Evolutionary conservation across 202 grass and related monocot species (phyloP), one percentile per base, ranked within the genome.

Genomic region (Zoysia matrella): DNA sequence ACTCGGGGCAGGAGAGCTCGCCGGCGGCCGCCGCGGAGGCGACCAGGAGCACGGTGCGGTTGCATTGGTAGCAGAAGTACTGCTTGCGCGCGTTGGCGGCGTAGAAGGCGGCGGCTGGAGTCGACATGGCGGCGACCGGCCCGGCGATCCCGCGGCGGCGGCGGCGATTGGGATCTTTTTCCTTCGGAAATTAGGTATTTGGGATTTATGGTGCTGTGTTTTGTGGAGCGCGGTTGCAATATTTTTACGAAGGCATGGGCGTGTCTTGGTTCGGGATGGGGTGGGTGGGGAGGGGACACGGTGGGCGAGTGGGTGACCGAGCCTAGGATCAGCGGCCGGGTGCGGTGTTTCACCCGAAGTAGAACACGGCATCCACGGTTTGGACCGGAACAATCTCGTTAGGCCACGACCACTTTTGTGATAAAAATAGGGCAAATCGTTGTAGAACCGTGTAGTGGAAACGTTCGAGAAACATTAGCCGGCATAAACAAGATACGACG

Each of bases 51-150:
- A 96, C 88, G 56, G 92, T 94, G 88, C 85, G 90, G 80, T 93
- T 90, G 88, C 95, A 98, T 80, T 92, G 85, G 84, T 98, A 85
- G 84, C 95, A 98, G 80, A 93, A 98, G 84, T 76, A 98, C 12
- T 91, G 92, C 80, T 98, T 98, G 83, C 84, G 77, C 63, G 90
- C 80, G 47, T 86, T 79, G 47, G 84, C 77, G 58, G 88, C 95
- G 80, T 83, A 91, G 83, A 77, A 86, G 66, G 85, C 77, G 78
- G 86, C 86, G 18, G 75, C 84, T 47, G 89, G 82, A 60, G 75
- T 86, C n/a, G 86, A 91, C 86, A 88, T 88, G 85, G 79, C 57
- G 71, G 61, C 67, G 71, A 36, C 80, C 89, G 81, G 83, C 60
- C 80, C 88, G 81, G 80, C 86, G 86, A 89, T 91, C 88, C 88